A percentile compares a stretch with the other conserved stretches of the same genome.
Conservation (phyloP, 148 eudicot species). For the Rhododendron simsii region DNA sequence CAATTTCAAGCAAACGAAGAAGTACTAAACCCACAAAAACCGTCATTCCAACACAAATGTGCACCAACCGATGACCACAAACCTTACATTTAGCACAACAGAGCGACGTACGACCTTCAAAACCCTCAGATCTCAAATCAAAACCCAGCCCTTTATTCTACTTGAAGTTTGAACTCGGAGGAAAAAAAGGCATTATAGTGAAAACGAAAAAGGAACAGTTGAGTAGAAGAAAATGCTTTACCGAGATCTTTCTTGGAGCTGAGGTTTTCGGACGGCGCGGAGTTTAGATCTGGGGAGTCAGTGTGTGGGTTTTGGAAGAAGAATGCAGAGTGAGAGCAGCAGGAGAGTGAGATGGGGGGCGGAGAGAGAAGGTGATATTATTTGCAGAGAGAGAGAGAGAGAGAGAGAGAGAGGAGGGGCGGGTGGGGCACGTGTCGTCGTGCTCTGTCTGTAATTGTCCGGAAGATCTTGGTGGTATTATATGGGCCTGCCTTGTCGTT, state of each 20-base stretch:
- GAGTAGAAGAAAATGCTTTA: conserved; percentile 14
- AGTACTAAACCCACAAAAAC: neutral
- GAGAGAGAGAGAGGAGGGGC: neutral
- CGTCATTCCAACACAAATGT: conserved; percentile 6
- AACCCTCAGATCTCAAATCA: conserved; percentile 17
- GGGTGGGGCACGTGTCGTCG: neutral
- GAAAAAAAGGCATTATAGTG: neutral
- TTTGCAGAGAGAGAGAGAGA: neutral
- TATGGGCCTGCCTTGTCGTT: neutral
- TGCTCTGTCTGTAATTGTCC: neutral
- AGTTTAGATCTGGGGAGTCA: conserved; percentile 6
- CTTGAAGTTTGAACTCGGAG: neutral
- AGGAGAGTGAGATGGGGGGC: neutral
- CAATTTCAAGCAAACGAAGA: neutral
- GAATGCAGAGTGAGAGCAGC: neutral
- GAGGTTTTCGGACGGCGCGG: neutral
- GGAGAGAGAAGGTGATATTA: neutral
- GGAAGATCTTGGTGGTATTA: neutral
- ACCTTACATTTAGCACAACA: neutral
- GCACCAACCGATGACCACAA: neutral
- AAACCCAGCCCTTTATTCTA: neutral
- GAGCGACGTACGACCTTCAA: conserved; percentile 3
- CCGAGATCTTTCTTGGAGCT: conserved; percentile 2
- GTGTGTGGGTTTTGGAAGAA: neutral
- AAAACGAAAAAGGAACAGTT: neutral